Percentiles rank a stretch among this genome's conserved stretches.
Evolutionary conservation across 306 rosid species (phyloP).

Genomic region (Pyrus bretschneideri): DNA sequence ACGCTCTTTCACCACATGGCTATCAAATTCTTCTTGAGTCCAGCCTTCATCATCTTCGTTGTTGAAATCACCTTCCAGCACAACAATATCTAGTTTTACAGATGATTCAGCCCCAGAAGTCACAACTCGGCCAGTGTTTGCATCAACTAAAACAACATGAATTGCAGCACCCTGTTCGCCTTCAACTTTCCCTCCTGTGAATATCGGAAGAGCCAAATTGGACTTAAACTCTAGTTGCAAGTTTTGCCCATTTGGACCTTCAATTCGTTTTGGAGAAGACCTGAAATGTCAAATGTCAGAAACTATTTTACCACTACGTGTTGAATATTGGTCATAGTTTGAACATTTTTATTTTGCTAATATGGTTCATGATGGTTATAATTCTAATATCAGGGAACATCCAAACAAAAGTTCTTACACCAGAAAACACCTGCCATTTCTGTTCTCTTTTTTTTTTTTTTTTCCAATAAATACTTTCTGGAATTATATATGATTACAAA

Average conservation of each 20-base stretch:
- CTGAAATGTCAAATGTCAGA: slow-evolving; percentile 43
- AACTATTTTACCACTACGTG: not conserved
- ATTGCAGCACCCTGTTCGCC: slow-evolving; percentile 99
- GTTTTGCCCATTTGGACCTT: slow-evolving; percentile 88
- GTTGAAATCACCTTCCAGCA: slow-evolving; percentile 97
- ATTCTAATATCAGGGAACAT: not conserved
- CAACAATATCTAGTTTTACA: slow-evolving; percentile 79
- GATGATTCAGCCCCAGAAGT: slow-evolving; percentile 75
- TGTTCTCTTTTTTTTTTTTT: not conserved
- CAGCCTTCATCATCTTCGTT: slow-evolving; percentile 92
- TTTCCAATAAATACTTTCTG: not conserved
- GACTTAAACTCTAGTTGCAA: slow-evolving; percentile 79
- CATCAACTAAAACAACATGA: slow-evolving; percentile 80
- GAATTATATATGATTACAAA: not conserved
- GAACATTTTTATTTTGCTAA: not conserved
- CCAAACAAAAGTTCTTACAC: not conserved
- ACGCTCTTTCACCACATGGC: slow-evolving; percentile 94
- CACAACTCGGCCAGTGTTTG: slow-evolving; percentile 41
- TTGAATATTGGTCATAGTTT: not conserved
- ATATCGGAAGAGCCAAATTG: slow-evolving; percentile 86
- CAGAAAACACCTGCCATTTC: not conserved
- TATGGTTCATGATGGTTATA: not conserved
- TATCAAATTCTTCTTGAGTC: slow-evolving; percentile 86
- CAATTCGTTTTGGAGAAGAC: slow-evolving; percentile 92
- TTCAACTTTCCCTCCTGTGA: slow-evolving; percentile 99